Conservation (phyloP, 1,139 yeast species). For the Barnettozyma hawaiiensis region DNA sequence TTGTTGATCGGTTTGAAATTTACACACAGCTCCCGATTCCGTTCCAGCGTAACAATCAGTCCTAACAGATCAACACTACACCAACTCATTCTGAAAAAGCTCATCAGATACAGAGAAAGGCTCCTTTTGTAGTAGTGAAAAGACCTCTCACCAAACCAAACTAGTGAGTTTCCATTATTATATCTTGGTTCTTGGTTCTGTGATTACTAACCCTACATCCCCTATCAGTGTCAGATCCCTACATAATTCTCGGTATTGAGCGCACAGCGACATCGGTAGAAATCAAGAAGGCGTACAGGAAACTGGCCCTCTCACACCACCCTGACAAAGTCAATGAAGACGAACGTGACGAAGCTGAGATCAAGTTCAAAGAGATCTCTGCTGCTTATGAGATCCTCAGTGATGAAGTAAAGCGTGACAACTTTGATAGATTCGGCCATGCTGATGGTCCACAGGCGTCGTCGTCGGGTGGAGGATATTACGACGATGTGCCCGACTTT, state of each 20-base stretch:
- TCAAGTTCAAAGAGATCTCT: slow-evolving; percentile 66
- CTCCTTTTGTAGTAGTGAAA: too few species aligned
- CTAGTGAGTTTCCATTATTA: background rate
- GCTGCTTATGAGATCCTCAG: slow-evolving; percentile 73
- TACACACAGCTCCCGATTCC: background rate
- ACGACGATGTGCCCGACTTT: slow-evolving; percentile 32
- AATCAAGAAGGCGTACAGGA: slow-evolving; percentile 72
- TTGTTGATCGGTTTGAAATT: background rate
- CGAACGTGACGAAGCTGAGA: slow-evolving; percentile 57
- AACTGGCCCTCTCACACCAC: slow-evolving; percentile 65
- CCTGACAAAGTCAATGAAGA: slow-evolving; percentile 77
- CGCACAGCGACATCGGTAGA: slow-evolving; percentile 57
- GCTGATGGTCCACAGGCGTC: slow-evolving; percentile 33
- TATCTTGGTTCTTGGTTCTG: too few species aligned
- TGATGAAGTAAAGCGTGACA: slow-evolving; percentile 52
- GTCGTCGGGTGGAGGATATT: background rate
- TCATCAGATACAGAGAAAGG: too few species aligned
- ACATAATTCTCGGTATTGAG: slow-evolving; percentile 64
- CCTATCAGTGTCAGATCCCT: slow-evolving; percentile 28
- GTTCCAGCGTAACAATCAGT: background rate
- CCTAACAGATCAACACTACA: background rate
- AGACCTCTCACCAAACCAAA: too few species aligned
- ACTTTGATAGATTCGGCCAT: slow-evolving; percentile 55
- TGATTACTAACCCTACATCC: background rate
- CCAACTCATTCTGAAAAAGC: too few species aligned